These are phyloP conservation scores for Neonectria faginata DNA, from an alignment of 2,329 filamentous ascomycete genomes.

Conservation along the genomic window DNA sequence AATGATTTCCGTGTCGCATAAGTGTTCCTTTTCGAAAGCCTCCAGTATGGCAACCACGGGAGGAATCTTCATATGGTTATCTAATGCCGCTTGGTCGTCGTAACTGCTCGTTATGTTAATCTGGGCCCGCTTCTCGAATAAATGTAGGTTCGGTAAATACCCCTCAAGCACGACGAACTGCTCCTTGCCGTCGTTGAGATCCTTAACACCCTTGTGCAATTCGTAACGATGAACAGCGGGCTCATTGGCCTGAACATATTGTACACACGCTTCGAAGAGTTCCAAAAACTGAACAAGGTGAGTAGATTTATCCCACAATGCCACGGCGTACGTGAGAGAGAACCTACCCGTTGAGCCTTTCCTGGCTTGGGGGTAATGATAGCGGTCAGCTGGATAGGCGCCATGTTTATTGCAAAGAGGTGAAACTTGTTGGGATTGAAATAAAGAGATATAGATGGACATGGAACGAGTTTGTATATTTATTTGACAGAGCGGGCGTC, in stretches of 20 bases:
- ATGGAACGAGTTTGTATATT: slow-evolving; percentile 1
- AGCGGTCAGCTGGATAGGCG: slow-evolving; percentile 41
- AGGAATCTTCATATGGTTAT: slow-evolving; percentile 37
- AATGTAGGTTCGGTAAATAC: slow-evolving; percentile 27
- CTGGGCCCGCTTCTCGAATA: neutral
- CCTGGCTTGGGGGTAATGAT: slow-evolving; percentile 46
- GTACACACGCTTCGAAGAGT: slow-evolving; percentile 39
- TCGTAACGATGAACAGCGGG: slow-evolving; percentile 44
- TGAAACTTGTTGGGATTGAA: neutral
- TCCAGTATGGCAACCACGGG: slow-evolving; percentile 38
- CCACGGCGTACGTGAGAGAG: neutral
- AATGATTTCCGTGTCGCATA: slow-evolving; percentile 35
- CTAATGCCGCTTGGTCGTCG: slow-evolving; percentile 39
- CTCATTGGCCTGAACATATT: slow-evolving; percentile 42
- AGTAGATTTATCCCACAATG: neutral
- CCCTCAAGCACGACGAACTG: slow-evolving; percentile 44
- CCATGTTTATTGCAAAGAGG: slow-evolving; percentile 27
- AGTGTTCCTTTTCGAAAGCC: slow-evolving; percentile 35
- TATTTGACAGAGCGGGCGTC: slow-evolving; percentile 1
- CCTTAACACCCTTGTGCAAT: slow-evolving; percentile 40
- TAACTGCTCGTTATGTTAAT: slow-evolving; percentile 34
- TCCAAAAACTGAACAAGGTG: slow-evolving; percentile 35
- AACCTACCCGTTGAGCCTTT: slow-evolving; percentile 38
- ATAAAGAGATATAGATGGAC: neutral
- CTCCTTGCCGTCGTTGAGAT: slow-evolving; percentile 39